Percentiles rank a stretch among this genome's conserved stretches.
phyloP scores from a whole-genome alignment of 768 basidiomycete genomes.

The Candolleomyces efflorescens region DNA sequence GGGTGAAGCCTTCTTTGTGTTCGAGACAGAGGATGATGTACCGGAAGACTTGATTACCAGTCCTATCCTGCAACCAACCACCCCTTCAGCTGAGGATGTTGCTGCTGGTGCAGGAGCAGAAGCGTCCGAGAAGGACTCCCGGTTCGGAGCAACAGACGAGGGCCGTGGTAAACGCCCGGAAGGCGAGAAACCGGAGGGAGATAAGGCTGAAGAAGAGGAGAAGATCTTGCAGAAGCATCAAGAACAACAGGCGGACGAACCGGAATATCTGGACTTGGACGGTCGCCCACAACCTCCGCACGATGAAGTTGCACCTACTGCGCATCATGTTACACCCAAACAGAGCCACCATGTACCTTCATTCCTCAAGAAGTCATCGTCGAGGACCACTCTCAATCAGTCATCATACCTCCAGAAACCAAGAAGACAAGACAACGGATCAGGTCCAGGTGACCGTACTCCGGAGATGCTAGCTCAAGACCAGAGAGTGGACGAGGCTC shows the following conservation, averaged over 20 bases:
- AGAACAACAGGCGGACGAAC: slow-evolving; percentile 39
- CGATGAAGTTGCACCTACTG: slow-evolving; percentile 16
- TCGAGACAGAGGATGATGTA: slow-evolving; percentile 94
- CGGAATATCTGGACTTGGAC: slow-evolving; percentile 85
- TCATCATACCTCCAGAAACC: slow-evolving; percentile 12
- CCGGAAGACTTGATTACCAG: slow-evolving; percentile 92
- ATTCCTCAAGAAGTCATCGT: slow-evolving; percentile 23
- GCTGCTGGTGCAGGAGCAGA: slow-evolving; percentile 37
- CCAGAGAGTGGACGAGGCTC: slow-evolving; percentile 44
- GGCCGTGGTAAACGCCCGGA: neutral
- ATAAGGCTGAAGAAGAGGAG: neutral
- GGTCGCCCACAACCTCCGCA: slow-evolving; percentile 24
- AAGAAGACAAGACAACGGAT: slow-evolving; percentile 4
- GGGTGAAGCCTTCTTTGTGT: slow-evolving; percentile 98
- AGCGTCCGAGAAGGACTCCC: slow-evolving; percentile 12
- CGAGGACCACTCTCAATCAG: slow-evolving; percentile 27
- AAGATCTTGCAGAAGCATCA: slow-evolving; percentile 14
- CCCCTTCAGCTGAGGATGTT: slow-evolving; percentile 28
- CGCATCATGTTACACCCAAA: slow-evolving; percentile 27
- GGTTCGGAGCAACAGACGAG: slow-evolving; percentile 4
- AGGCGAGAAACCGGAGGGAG: slow-evolving; percentile 1
- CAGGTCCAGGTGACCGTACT: slow-evolving; percentile 23
- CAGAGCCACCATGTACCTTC: slow-evolving; percentile 24
- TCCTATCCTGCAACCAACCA: slow-evolving; percentile 75
- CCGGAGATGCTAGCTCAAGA: slow-evolving; percentile 36